Conservation (phyloP, 805 yeast genomes). For the fission yeast (Schizosaccharomyces pombe) region ASM294v3 CU329670.1:189501-190000, state of each 20-base stretch:
- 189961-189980: slow-evolving; percentile 3
- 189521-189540: slow-evolving; percentile 63
- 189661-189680: neutral
- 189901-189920: slow-evolving; percentile 11
- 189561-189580: slow-evolving; percentile 47
- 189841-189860: slow-evolving; percentile 61
- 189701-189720: slow-evolving; percentile 11
- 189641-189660: neutral
- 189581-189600: slow-evolving; percentile 30
- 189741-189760: slow-evolving; percentile 4
- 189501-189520: slow-evolving; percentile 55
- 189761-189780: neutral
- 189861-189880: slow-evolving; percentile 33
- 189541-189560: slow-evolving; percentile 74
- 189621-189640: slow-evolving; percentile 10
- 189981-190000: neutral
- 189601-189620: slow-evolving; percentile 26
- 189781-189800: neutral
- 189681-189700: neutral
- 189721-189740: slow-evolving; percentile 27
- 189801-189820: slow-evolving; percentile 13
- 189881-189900: slow-evolving; percentile 6
- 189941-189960: slow-evolving; percentile 12
- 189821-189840: slow-evolving; percentile 47
- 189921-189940: slow-evolving; percentile 12